Evolutionary conservation across 345 rosid species (phyloP).

Genomic region (Dipteronia sinensis): DNA sequence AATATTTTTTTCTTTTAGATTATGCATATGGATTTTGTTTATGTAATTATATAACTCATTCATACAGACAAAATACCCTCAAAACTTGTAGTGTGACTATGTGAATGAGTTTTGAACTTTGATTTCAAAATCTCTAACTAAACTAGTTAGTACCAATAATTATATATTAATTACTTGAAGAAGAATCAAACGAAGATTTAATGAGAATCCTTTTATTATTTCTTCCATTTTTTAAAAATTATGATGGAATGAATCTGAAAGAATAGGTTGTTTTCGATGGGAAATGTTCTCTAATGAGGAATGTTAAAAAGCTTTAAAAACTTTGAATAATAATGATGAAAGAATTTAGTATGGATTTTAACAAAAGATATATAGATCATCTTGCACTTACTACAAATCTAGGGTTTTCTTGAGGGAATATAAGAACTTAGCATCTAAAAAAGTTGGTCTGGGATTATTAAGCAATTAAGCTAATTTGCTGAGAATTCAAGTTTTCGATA

Average conservation of each 20-base stretch:
- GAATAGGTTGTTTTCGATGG: background rate
- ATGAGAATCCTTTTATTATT: too few species aligned
- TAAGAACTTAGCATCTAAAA: constrained; percentile 37
- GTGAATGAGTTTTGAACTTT: background rate
- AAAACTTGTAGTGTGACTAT: too few species aligned
- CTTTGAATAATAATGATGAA: background rate
- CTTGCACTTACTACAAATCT: constrained; percentile 32
- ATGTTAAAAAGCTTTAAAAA: background rate
- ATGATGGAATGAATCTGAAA: too few species aligned
- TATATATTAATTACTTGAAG: too few species aligned
- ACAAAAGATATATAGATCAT: constrained; percentile 13
- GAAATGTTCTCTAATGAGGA: background rate
- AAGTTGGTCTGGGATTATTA: constrained; percentile 7
- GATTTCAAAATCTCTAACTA: too few species aligned
- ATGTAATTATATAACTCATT: too few species aligned
- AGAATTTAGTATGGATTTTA: constrained; percentile 17
- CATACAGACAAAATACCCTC: too few species aligned
- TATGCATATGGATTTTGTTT: background rate
- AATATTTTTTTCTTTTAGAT: background rate
- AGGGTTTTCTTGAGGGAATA: constrained; percentile 32
- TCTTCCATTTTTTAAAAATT: too few species aligned
- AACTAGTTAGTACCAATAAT: background rate
- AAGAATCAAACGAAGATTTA: background rate
- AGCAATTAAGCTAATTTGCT: constrained; percentile 17
- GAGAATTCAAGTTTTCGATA: background rate